Base-by-base conservation (phyloP, 768 basidiomycete genomes). In the Ramaria sp. region DNA sequence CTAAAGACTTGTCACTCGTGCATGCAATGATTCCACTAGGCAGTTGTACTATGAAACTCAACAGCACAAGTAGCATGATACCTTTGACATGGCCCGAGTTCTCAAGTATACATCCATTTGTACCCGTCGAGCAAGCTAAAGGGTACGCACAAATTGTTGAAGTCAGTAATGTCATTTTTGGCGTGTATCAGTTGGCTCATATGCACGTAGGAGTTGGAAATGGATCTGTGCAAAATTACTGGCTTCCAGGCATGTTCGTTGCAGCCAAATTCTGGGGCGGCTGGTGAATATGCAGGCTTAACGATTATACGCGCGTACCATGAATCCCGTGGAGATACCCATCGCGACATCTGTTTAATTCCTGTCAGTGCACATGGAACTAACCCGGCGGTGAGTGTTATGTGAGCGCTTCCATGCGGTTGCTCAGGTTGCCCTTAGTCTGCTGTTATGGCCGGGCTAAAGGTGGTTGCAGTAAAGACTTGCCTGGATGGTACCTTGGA, bases 261-360 rank as follows among this genome's bases (percentile, higher is more conserved):
- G n/a, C 96, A 99, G 68, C 96, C 96, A 37, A 99, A 99, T 71
- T 98, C 96, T 13, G 96, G 96, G 45, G 96, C 96, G 17, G 91
- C 93, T 59, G 96, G 96, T 27, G 96, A 99, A 72, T 99, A 94
- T 64, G 81, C 96, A 33, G 96, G 96, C n/a, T 79, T 99, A 20
- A 85, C 81, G 52, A 86, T 97, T 59, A 97, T 99, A 65, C 82
- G 86, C 49, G 94, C 94, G 10, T 99, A 93, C 70, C 92, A 97
- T 65, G 86, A 88, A 67, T 88, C 91, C 53, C 83, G 85, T 20
- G 88, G 88, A 33, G 84, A 98, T 64, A 78, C 75, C 1, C 82
- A 94, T 62, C 83, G 96, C 46, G 81, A 98, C 68, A 80, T 97
- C 51, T 98, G 93, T 67, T 71, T 97, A 52, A 95, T 97, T 63